phyloP scores from a whole-genome alignment of 2,329 filamentous ascomycete genomes.

The Aspergillus pseudoglaucus region DNA sequence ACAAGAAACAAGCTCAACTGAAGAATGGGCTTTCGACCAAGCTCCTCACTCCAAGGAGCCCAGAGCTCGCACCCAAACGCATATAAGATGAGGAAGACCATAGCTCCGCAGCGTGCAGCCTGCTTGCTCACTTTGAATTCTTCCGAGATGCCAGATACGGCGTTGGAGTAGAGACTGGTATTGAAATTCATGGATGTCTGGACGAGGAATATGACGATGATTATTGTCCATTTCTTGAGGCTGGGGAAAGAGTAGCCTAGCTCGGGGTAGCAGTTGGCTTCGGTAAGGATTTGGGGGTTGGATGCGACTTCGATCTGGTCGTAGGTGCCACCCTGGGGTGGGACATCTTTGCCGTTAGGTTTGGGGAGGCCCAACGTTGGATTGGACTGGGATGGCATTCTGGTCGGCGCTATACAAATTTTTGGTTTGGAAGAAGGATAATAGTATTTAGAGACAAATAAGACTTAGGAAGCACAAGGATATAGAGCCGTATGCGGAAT shows the following conservation, averaged over 20 bases:
- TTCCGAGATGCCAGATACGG: slow-evolving; percentile 53
- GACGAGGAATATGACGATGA: slow-evolving; percentile 61
- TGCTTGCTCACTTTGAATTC: slow-evolving; percentile 61
- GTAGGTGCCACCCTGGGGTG: background rate
- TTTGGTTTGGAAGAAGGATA: too few species aligned
- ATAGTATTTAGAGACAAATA: too few species aligned
- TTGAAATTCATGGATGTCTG: slow-evolving; percentile 71
- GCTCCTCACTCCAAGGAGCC: slow-evolving; percentile 75
- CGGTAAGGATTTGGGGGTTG: slow-evolving; percentile 26
- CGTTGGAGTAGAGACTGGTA: slow-evolving; percentile 63
- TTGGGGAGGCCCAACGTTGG: too few species aligned
- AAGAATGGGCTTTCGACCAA: slow-evolving; percentile 65
- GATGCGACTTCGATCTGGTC: background rate
- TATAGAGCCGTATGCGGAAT: too few species aligned
- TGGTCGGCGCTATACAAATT: too few species aligned
- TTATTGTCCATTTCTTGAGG: slow-evolving; percentile 62
- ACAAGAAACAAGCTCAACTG: slow-evolving; percentile 64
- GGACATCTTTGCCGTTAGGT: too few species aligned
- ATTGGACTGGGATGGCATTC: too few species aligned
- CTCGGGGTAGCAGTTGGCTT: slow-evolving; percentile 55
- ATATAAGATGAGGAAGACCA: slow-evolving; percentile 67
- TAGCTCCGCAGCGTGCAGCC: slow-evolving; percentile 61
- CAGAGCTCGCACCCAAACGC: slow-evolving; percentile 77
- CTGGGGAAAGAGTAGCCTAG: slow-evolving; percentile 53
- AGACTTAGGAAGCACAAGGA: too few species aligned